Conservation (phyloP, 306 rosid genomes). For the Malus fusca region DNA sequence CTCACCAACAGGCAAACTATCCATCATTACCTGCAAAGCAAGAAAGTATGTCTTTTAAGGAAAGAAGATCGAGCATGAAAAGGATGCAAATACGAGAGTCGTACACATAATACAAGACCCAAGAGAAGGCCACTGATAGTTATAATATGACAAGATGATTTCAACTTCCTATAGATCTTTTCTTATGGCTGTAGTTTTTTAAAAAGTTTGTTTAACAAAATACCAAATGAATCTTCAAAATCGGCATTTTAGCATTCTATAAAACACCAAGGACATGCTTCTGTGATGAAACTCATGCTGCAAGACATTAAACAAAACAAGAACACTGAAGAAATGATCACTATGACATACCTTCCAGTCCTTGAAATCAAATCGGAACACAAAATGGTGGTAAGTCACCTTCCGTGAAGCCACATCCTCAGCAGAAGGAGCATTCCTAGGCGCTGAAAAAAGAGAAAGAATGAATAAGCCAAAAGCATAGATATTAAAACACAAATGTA, state of each 20-base stretch:
- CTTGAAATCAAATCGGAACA: conserved; percentile 68
- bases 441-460: conserved; percentile 38
- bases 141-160: not conserved
- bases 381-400: conserved; percentile 57
- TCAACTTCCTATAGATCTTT: not conserved
- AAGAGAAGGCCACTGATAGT: not conserved
- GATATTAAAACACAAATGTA: not conserved
- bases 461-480: not conserved
- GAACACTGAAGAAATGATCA: not conserved
- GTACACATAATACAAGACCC: not conserved
- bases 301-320: not conserved
- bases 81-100: not conserved
- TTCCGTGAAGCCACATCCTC: conserved; percentile 35
- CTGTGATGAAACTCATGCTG: not conserved
- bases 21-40: conserved; percentile 36
- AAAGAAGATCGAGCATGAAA: not conserved
- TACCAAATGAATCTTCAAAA: not conserved
- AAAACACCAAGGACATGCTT: not conserved
- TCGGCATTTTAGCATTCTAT: not conserved
- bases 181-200: not conserved
- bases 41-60: not conserved
- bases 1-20: conserved; percentile 44
- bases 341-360: conserved; percentile 76
- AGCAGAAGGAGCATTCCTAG: conserved; percentile 66
- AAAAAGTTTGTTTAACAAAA: not conserved